Base-by-base conservation (phyloP, 129 eudicot genomes). In the Centaurea solstitialis region DNA sequence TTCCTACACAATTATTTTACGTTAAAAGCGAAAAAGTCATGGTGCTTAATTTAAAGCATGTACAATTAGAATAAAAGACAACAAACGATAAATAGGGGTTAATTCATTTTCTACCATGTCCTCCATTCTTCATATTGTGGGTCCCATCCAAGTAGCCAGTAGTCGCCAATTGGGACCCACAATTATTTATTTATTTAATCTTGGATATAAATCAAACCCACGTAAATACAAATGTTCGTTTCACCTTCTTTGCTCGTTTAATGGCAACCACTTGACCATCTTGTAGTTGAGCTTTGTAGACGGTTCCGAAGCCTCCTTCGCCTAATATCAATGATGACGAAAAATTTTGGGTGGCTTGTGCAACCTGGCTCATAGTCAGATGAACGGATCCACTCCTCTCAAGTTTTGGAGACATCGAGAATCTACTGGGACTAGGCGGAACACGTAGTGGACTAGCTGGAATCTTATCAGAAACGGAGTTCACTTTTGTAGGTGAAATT, bases 231-330 rank as follows among this genome's bases (percentile, higher is more conserved):
- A 68, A 33, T 26, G 6, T 72, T 72, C 45, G n/a, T 81, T 50
- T 37, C 89, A 95, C 99, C 99, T 88, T 93, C 77, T 90, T 91
- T 74, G 97, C 99, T 73, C 97, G 89, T 84, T 95, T 92, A 22
- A 95, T 90, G 68, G 99, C 98, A 80, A 95, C 96, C 72, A 87
- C 75, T 73, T 86, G 93, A 66, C 99, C 98, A 73, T 87, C 92
- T 23, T 85, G 91, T 72, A 95, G 86, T 65, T 78, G 93, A 64
- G 93, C 99, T 80, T 89, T 95, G 77, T 95, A 95, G 23, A 95
- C 99, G 7, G 93, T 83, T 64, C 98, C 99, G 83, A 89, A 26
- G 30, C 30, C 30, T 26, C 30, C 30, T 26, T 26, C 30, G 30
- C 30, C 30, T 26, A 26, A 26, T 26, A 26, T 26, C 30, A 26